Conservation (phyloP, 805 yeast species). For the Starmerella lactis-condensi region DNA sequence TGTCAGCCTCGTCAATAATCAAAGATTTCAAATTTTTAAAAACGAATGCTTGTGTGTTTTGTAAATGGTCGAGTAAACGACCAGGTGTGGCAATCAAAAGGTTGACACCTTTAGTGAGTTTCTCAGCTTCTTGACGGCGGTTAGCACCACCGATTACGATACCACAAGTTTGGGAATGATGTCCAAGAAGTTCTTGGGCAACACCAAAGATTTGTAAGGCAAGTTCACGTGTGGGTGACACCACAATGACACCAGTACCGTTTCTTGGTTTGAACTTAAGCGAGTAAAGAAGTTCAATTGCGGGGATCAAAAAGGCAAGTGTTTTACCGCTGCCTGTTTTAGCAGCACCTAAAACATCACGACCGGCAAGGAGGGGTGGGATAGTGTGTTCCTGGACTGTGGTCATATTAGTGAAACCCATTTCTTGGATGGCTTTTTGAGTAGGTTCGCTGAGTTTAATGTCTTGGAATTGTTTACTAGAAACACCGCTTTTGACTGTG, state of each 20-base stretch:
- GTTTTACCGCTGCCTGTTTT: slow-evolving; percentile 99
- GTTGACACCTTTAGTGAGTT: slow-evolving; percentile 83
- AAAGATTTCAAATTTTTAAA: slow-evolving; percentile 88
- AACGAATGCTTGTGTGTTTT: slow-evolving; percentile 82
- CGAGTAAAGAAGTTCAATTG: slow-evolving; percentile 77
- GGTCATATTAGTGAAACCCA: slow-evolving; percentile 90
- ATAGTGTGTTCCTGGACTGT: slow-evolving; percentile 88
- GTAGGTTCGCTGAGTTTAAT: slow-evolving; percentile 68
- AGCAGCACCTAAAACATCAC: slow-evolving; percentile 98
- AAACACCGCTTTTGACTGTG: slow-evolving; percentile 10
- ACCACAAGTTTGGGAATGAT: slow-evolving; percentile 85
- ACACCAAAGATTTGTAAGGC: slow-evolving; percentile 97
- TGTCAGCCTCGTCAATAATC: slow-evolving; percentile 93
- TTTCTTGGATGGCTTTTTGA: slow-evolving; percentile 53
- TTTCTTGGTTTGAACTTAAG: slow-evolving; percentile 91
- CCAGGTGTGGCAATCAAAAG: slow-evolving; percentile 94
- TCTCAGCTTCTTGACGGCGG: slow-evolving; percentile 93
- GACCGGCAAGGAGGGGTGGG: slow-evolving; percentile 89
- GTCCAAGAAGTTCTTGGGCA: slow-evolving; percentile 79
- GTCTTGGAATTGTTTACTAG: slow-evolving; percentile 27
- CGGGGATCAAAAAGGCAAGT: slow-evolving; percentile 85
- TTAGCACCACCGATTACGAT: slow-evolving; percentile 98
- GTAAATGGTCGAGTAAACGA: slow-evolving; percentile 85
- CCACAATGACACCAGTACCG: slow-evolving; percentile 92
- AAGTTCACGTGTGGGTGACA: slow-evolving; percentile 93